Percentiles rank a stretch among this genome's conserved stretches.
phyloP scores from a whole-genome alignment of 257 asterid species.

The Przewalskia tangutica region DNA sequence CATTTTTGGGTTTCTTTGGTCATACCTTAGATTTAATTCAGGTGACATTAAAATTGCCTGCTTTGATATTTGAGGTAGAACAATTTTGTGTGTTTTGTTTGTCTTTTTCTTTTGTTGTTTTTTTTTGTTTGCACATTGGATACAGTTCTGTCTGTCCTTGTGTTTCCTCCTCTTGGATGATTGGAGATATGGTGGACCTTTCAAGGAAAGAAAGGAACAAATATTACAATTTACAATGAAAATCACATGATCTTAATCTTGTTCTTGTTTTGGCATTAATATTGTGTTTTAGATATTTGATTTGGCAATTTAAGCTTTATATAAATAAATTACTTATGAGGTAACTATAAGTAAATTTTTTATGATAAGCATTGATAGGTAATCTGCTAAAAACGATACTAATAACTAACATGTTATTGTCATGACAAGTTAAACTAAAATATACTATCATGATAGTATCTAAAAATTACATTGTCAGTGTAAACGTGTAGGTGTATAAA shows the following conservation, averaged over 20 bases:
- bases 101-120: not conserved
- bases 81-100: not conserved
- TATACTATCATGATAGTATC: no score
- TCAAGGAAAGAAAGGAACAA: not conserved
- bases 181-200: not conserved
- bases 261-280: not conserved
- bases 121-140: conserved; percentile 7
- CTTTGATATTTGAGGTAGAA: not conserved
- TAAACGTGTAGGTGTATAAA: no score
- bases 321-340: no score
- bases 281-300: not conserved
- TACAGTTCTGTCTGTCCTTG: conserved; percentile 5
- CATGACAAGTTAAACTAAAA: not conserved
- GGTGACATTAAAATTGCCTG: not conserved
- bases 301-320: not conserved
- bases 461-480: no score
- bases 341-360: no score
- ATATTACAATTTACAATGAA: not conserved
- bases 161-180: not conserved
- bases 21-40: not conserved
- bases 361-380: no score
- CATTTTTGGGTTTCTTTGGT: not conserved
- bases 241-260: not conserved
- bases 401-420: no score
- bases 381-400: no score